Base-by-base conservation (phyloP, 768 basidiomycete species). In the Boletus rubroflammeus region DNA sequence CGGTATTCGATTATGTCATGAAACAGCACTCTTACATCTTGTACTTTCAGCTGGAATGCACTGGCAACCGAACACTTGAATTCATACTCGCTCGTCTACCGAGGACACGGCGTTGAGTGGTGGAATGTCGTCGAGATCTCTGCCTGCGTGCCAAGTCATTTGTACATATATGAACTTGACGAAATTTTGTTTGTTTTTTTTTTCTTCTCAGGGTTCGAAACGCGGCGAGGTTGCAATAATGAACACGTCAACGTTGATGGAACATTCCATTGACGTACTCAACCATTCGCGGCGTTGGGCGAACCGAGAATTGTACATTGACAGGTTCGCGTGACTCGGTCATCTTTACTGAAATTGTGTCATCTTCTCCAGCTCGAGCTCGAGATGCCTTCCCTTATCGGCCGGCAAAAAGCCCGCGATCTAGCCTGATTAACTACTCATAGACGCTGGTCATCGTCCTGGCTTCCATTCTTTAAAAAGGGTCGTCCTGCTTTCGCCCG, bases 381-480 rank as follows among this genome's bases (percentile, higher is more conserved):
- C 60, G 51, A 52, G 39, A 61, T 59, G 60, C 45, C 17, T 43
- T 65, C 67, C 52, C 69, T 60, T 68, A 72, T 70, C 65, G 59
- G 70, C 56, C 56, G 73, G 72, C 68, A 75, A 77, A 73, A 78
- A 80, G 73, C 75, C 80, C 76, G 76, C 66, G 67, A 76, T 78
- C 79, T 77, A 78, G 77, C 74, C 73, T 74, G 70, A 76, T 76
- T 74, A 75, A 75, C 75, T 77, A 73, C 76, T 75, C 74, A 77
- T 76, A 64, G 63, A 56, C 65, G 65, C 69, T 62, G 53, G 56
- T 55, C 53, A 64, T 62, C 54, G 59, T 58, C 52, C 56, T 48
- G 51, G 19, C 62, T 65, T 72, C 64, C 62, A 62, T 70, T 62
- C 62, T 74, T 73, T 74, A 71, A 75, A 66, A 68, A 61, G 67